These are phyloP conservation scores for Incumbomyces lentus DNA, from an alignment of 2,329 filamentous ascomycete species.

Conservation along the genomic window DNA sequence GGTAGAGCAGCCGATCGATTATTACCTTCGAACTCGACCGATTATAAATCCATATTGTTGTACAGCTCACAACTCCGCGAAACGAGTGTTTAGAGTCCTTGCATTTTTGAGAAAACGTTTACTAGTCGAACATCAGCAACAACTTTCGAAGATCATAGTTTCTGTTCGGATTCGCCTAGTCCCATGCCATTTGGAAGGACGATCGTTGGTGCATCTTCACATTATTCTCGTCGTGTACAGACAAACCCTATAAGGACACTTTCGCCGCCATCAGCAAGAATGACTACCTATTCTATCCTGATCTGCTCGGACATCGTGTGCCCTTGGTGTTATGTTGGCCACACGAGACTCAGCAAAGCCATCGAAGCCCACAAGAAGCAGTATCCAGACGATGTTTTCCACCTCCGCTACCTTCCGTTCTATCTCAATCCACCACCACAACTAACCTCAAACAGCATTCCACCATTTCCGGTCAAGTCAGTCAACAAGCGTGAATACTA, in stretches of 20 bases:
- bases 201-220: too few relatives aligned
- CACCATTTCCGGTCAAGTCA: slow-evolving; percentile 42
- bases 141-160: too few relatives aligned
- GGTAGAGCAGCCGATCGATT: too few relatives aligned
- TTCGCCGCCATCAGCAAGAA: neutral
- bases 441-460: slow-evolving; percentile 37
- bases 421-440: slow-evolving; percentile 63
- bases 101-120: too few relatives aligned
- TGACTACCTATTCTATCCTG: slow-evolving; percentile 53
- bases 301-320: slow-evolving; percentile 76
- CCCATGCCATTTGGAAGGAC: too few relatives aligned
- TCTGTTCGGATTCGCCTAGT: too few relatives aligned
- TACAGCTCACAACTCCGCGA: too few relatives aligned
- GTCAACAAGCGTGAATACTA: slow-evolving; percentile 49
- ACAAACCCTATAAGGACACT: neutral
- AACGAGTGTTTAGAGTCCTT: too few relatives aligned
- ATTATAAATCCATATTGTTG: too few relatives aligned
- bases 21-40: too few relatives aligned
- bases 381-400: slow-evolving; percentile 62
- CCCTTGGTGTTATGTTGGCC: slow-evolving; percentile 70
- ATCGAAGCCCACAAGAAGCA: slow-evolving; percentile 56
- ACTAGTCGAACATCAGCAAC: too few relatives aligned
- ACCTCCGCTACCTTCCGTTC: slow-evolving; percentile 65
- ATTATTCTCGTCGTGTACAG: too few relatives aligned
- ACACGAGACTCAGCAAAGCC: slow-evolving; percentile 61